Evolutionary conservation across 2,329 filamentous ascomycete genomes (phyloP), one percentile per base, ranked within the genome.

Genomic region (Orbilia brochopaga): DNA sequence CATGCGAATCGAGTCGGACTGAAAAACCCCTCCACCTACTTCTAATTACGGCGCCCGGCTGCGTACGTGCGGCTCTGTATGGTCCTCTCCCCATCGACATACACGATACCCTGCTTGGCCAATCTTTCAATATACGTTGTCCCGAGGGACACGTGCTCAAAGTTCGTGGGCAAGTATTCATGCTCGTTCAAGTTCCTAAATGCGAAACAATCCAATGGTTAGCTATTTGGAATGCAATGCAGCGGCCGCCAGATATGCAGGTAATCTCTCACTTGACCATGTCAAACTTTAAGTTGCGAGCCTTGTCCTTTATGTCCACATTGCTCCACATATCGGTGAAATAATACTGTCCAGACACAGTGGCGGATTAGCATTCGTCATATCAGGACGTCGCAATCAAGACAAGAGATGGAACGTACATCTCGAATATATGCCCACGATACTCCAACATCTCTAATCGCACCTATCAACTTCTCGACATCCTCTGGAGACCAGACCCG

Each of bases 231-330:
- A 35, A 40, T 15, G 17, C 1, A 42, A 24, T 21, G 19, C 7
- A 17, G 52, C 65, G 8, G 8, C 8, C 27, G 8, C 27, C 4
- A 32, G 8, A 32, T 8, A 32, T n/a, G 8, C 27, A 32, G 27
- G 27, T 8, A 23, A 51, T 2, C 2, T 6, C 46, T 59, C n/a
- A 70, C 66, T 56, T 63, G 6, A 70, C 40, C 5, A 21, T 42
- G 2, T 44, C 27, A 15, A 55, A 60, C 30, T 70, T 70, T 1
- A 70, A 7, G 21, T 70, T 70, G 2, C 66, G 23, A 0, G 66
- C 66, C n/a, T 70, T 70, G 30, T 70, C 66, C 17, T 70, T 70
- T 1, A 53, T 10, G 23, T 60, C 55, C 2, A 64, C 50, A 51
- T 64, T 50, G 8, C 37, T n/a, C 53, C 66, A 53, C 27, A 19